phyloP scores from a whole-genome alignment of 1,284 basidiomycete genomes.

The Dichomitus squalens region DNA sequence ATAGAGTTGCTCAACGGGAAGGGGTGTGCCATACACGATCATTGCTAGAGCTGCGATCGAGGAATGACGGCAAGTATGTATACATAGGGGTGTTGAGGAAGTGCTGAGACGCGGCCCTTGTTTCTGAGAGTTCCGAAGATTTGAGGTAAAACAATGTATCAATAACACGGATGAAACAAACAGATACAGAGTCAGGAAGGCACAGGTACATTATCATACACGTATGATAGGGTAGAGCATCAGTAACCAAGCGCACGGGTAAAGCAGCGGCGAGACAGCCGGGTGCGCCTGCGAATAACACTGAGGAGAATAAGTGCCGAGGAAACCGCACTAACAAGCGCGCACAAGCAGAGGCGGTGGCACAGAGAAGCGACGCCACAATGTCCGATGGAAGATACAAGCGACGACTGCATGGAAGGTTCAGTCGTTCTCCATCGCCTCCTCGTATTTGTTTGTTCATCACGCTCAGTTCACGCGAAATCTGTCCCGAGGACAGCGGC shows the following conservation, averaged over 20 bases:
- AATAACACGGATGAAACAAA: too few relatives aligned
- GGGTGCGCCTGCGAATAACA: constrained; percentile 14
- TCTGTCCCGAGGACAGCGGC: constrained; percentile 55
- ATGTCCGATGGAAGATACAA: background rate
- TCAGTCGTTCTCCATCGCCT: constrained; percentile 55
- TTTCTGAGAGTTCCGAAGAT: too few relatives aligned
- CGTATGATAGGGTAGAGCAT: constrained; percentile 7
- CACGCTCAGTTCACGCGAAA: constrained; percentile 65
- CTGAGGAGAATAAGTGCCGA: constrained; percentile 20
- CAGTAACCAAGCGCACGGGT: constrained; percentile 23
- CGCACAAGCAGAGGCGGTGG: background rate
- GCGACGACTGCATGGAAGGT: background rate
- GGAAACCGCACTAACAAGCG: background rate
- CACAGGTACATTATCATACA: constrained; percentile 21
- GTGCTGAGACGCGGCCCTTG: too few relatives aligned
- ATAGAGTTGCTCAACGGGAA: too few relatives aligned
- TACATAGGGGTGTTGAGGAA: too few relatives aligned
- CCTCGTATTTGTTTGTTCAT: constrained; percentile 78
- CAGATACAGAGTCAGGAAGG: background rate
- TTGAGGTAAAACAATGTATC: background rate
- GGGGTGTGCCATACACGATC: too few relatives aligned
- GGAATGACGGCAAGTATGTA: too few relatives aligned
- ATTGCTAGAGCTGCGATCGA: too few relatives aligned
- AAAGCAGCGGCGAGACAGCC: constrained; percentile 2
- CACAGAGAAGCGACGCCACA: background rate